Percentiles rank a stretch among this genome's conserved stretches.
Conservation (phyloP, 139 green algal genomes). For the Yamagishiella unicocca region DNA sequence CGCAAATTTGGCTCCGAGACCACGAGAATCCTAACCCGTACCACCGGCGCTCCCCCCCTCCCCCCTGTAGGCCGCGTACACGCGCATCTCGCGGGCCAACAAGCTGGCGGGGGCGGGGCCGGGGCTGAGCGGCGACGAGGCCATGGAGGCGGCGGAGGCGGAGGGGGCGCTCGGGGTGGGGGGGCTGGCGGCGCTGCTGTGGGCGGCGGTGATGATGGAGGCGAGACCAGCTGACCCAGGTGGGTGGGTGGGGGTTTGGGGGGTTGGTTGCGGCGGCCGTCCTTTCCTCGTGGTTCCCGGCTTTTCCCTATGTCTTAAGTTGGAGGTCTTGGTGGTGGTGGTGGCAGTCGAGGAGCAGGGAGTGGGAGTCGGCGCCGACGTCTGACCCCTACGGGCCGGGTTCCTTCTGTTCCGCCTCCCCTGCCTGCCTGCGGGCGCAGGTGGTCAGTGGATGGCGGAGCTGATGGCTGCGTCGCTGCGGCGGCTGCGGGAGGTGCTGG, state of each 20-base stretch:
- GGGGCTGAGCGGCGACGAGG: background rate
- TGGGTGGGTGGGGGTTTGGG: background rate
- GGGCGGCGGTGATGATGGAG: constrained; percentile 14
- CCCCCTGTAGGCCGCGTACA: constrained; percentile 13
- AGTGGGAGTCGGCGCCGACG: too few species aligned
- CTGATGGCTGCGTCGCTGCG: background rate
- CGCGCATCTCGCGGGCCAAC: constrained; percentile 5
- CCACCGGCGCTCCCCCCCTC: background rate
- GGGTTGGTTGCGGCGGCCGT: too few species aligned
- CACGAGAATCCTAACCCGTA: too few species aligned
- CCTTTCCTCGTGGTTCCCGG: too few species aligned
- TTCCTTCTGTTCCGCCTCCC: too few species aligned
- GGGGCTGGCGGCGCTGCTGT: constrained; percentile 31
- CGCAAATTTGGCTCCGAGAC: too few species aligned
- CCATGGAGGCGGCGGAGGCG: constrained; percentile 38
- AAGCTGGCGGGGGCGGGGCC: background rate
- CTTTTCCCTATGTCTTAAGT: background rate
- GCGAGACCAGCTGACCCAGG: constrained; percentile 17
- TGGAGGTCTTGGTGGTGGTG: background rate
- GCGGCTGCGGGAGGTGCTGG: constrained; percentile 1
- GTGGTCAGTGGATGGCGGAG: constrained; percentile 18
- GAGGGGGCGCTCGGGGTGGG: constrained; percentile 22
- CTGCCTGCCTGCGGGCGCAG: too few species aligned
- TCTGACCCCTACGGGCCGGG: too few species aligned
- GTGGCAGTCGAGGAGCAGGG: background rate